phyloP scores from a whole-genome alignment of 352 stramenopile genomes.

The Phytophthora macrochlamydospora region DNA sequence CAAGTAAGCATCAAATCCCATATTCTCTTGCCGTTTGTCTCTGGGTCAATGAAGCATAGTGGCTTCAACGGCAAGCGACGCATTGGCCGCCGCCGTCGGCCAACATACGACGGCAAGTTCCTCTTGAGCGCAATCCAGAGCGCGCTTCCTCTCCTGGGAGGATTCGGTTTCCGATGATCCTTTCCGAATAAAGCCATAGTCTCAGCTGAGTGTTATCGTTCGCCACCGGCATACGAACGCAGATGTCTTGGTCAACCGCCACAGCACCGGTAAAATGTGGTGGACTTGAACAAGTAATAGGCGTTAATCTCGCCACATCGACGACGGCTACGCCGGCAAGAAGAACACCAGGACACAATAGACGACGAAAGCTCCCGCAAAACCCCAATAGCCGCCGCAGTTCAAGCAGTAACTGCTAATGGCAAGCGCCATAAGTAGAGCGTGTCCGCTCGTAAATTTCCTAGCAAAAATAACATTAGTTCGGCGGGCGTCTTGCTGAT shows the following conservation, averaged over 20 bases:
- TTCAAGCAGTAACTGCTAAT: conserved; percentile 30
- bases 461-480: conserved; percentile 21
- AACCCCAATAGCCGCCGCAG: too few relatives aligned
- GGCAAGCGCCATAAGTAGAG: neutral
- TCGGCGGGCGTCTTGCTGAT: too few relatives aligned
- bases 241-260: neutral
- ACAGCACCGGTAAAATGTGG: conserved; percentile 8
- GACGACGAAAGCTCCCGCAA: conserved; percentile 3
- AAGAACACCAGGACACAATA: conserved; percentile 9
- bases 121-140: conserved; percentile 63
- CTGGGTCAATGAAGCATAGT: conserved; percentile 66
- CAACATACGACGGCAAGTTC: conserved; percentile 57
- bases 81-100: conserved; percentile 32
- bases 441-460: neutral
- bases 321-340: conserved; percentile 28
- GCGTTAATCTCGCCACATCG: conserved; percentile 32
- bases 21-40: conserved; percentile 53
- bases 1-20: conserved; percentile 72
- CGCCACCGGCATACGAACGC: conserved; percentile 24
- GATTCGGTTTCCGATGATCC: conserved; percentile 23
- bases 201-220: conserved; percentile 8
- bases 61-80: conserved; percentile 32
- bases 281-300: conserved; percentile 20
- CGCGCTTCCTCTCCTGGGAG: conserved; percentile 42
- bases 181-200: conserved; percentile 25